Percentiles rank a stretch among this genome's conserved stretches.
Conservation (phyloP, 2,329 filamentous ascomycete species). For the Pyrenochaeta sp. region DNA sequence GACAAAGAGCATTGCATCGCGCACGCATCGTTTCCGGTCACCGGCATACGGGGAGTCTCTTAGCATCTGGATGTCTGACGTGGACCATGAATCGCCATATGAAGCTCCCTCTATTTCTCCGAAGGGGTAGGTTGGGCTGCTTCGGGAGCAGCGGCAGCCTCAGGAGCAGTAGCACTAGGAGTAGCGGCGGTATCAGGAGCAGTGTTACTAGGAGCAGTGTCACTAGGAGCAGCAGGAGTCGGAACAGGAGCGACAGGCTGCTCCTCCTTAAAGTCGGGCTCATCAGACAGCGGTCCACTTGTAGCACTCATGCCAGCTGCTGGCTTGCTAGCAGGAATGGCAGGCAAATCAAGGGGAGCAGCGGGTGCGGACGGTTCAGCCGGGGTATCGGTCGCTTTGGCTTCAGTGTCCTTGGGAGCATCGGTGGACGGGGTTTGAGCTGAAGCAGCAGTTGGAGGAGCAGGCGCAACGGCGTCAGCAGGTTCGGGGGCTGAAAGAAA, state of each 20-base stretch:
- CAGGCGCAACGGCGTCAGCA: slow-evolving; percentile 39
- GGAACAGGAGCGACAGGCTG: slow-evolving; percentile 21
- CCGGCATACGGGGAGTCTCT: neutral
- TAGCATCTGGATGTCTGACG: neutral
- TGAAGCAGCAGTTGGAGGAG: slow-evolving; percentile 37
- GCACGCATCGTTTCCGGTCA: too few relatives aligned
- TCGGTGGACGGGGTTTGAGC: slow-evolving; percentile 32
- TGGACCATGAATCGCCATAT: neutral
- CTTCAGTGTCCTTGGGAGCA: slow-evolving; percentile 26
- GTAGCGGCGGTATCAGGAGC: slow-evolving; percentile 22
- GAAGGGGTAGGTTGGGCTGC: slow-evolving; percentile 12
- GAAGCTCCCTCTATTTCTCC: slow-evolving; percentile 26
- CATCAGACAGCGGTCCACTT: slow-evolving; percentile 47
- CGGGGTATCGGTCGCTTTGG: slow-evolving; percentile 20
- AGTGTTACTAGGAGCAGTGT: slow-evolving; percentile 12
- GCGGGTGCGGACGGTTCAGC: slow-evolving; percentile 25
- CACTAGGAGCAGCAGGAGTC: slow-evolving; percentile 20
- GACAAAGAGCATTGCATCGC: too few relatives aligned
- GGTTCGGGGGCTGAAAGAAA: slow-evolving; percentile 42
- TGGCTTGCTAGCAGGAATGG: slow-evolving; percentile 36
- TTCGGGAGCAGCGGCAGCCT: slow-evolving; percentile 11
- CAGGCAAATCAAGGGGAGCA: slow-evolving; percentile 29
- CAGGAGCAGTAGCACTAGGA: slow-evolving; percentile 17
- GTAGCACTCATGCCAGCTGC: slow-evolving; percentile 52
- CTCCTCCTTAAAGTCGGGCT: slow-evolving; percentile 39